Evolutionary conservation across 1,139 yeast genomes (phyloP).

Genomic region (Taphrina sp.): DNA sequence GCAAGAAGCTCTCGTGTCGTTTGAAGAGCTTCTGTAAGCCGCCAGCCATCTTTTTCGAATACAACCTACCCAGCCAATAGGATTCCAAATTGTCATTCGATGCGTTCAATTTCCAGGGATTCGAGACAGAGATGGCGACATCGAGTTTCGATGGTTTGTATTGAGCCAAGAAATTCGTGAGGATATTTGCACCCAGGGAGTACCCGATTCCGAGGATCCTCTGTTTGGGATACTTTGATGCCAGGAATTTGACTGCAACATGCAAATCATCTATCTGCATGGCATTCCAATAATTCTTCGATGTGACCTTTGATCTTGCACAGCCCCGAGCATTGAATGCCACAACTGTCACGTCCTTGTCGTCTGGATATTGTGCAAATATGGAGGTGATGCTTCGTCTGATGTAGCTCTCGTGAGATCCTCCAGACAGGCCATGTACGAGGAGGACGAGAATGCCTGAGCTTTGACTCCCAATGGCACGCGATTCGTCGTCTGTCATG

Average conservation of each 20-base stretch:
- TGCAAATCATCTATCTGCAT: conserved; percentile 71
- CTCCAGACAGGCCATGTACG: conserved; percentile 86
- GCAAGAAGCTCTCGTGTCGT: conserved; percentile 45
- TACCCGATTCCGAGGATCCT: conserved; percentile 76
- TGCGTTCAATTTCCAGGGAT: conserved; percentile 80
- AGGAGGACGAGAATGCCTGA: conserved; percentile 65
- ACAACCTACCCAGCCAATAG: conserved; percentile 63
- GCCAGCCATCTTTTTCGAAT: conserved; percentile 64
- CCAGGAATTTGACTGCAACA: conserved; percentile 56
- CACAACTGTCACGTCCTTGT: conserved; percentile 46
- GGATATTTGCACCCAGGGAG: conserved; percentile 81
- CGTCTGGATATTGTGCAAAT: conserved; percentile 11
- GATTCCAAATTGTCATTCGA: conserved; percentile 54
- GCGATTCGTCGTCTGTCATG: conserved; percentile 54
- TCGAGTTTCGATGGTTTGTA: conserved; percentile 55
- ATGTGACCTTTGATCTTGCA: conserved; percentile 73
- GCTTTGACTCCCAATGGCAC: conserved; percentile 42
- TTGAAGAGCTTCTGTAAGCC: conserved; percentile 62
- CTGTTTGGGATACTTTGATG: conserved; percentile 62
- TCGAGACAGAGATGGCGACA: conserved; percentile 67
- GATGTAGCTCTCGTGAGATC: conserved; percentile 84
- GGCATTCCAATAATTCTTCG: conserved; percentile 73
- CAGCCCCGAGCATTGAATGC: conserved; percentile 86
- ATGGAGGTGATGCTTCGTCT: conserved; percentile 52
- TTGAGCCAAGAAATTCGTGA: conserved; percentile 76